Evolutionary conservation across 768 basidiomycete species (phyloP).

Genomic region (Mrakia frigida): DNA sequence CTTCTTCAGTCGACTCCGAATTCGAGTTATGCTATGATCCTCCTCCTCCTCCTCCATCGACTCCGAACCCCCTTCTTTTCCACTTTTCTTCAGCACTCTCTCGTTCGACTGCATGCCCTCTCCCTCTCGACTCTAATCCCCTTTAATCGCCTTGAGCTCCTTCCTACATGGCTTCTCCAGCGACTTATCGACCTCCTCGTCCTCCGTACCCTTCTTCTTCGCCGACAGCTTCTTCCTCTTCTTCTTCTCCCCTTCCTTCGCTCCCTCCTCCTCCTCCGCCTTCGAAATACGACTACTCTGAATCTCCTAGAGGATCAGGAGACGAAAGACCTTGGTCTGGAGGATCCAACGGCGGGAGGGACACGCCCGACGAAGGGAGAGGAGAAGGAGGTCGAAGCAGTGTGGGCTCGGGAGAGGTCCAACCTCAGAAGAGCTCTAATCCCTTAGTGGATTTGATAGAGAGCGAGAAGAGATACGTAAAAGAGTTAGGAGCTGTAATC

Average conservation of each 20-base stretch:
- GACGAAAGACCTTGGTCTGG: neutral
- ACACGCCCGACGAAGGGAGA: neutral
- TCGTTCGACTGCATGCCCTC: neutral
- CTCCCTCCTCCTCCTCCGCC: neutral
- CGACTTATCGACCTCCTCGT: neutral
- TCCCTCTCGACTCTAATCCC: neutral
- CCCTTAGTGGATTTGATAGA: conserved; percentile 88
- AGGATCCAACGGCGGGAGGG: neutral
- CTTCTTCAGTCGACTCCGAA: no score
- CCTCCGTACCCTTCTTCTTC: conserved; percentile 14
- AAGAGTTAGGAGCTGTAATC: conserved; percentile 81
- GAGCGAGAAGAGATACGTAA: conserved; percentile 87
- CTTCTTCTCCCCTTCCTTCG: neutral
- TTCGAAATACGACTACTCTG: neutral
- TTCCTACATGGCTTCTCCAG: neutral
- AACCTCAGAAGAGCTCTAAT: conserved; percentile 47
- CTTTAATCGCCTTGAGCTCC: neutral
- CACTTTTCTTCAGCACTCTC: neutral
- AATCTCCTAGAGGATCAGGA: neutral
- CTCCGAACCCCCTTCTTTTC: no score
- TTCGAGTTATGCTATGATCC: no score
- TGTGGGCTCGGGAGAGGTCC: no score
- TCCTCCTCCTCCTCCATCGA: no score
- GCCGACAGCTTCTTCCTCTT: neutral
- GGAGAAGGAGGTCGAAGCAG: neutral